Evolutionary conservation across 2,329 filamentous ascomycete species (phyloP), one percentile per base, ranked within the genome.

Genomic region (Claviceps purpurea): DNA sequence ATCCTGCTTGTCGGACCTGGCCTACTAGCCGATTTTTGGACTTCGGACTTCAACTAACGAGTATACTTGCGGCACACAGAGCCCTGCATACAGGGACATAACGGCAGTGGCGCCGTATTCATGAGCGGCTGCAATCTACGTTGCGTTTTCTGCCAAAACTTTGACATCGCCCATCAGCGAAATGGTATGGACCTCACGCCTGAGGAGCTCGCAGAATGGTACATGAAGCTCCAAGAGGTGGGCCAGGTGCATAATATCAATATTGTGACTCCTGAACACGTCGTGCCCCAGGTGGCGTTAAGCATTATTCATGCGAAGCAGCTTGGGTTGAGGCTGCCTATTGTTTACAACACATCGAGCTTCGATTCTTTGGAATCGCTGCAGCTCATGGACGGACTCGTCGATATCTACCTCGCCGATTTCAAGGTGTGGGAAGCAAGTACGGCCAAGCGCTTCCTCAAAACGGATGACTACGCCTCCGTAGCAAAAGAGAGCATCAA

Each of bases 201-300:
- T 0, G 85, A 90, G 64, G 78, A 89, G 62, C 75, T 95, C 4
- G 88, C 77, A 5, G 82, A 85, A 50, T 93, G 88, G 88, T 90
- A 85, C 66, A 60, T 93, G 53, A 93, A 93, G 68, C 70, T 94
- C 44, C 87, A 93, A 64, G 75, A 87, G 30, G 76, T 87, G 2
- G 88, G 87, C n/a, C 70, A 75, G 8, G 85, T 88, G n/a, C 87
- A 94, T 70, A 93, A 93, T 64, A 90, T 94, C 73, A 93, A 95
- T 65, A 78, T 91, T 22, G 78, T 94, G 53, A 94, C 87, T 0
- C 87, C 88, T 0, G 88, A 94, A 63, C 89, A 94, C 64, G 85
- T 94, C 18, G 87, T 89, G 4, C 87, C 88, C 0, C 88, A 93
- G 64, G 85, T 93, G 10, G 86, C 79, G 1, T 70, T 93, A 37